Conservation (phyloP, 148 eudicot species). For the Persicaria maculosa region DNA sequence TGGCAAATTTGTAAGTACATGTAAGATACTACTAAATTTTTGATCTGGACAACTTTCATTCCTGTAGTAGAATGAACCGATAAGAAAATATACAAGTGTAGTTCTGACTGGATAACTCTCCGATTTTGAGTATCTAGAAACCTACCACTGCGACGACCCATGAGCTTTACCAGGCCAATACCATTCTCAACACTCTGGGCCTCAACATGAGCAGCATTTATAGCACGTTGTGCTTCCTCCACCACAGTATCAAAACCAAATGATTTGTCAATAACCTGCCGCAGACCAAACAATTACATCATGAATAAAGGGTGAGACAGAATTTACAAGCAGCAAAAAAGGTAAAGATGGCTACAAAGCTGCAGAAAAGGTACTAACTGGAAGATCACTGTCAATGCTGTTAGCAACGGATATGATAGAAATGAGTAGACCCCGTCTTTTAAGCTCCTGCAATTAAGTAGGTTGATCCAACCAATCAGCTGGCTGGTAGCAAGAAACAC, state of each 20-base stretch:
- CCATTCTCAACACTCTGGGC: conserved; percentile 13
- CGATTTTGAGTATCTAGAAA: neutral
- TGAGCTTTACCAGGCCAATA: conserved; percentile 14
- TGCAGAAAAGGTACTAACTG: conserved; percentile 32
- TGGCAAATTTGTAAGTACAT: no score
- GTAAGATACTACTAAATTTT: no score
- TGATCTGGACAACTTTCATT: neutral
- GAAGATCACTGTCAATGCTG: conserved; percentile 86
- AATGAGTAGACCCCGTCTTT: conserved; percentile 72
- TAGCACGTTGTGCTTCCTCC: conserved; percentile 82
- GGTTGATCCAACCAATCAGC: neutral
- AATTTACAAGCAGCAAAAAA: neutral
- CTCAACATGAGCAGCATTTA: conserved; percentile 17
- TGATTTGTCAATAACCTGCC: conserved; percentile 81
- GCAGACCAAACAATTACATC: neutral
- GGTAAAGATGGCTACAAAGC: neutral
- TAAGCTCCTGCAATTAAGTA: conserved; percentile 44
- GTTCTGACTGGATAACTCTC: neutral
- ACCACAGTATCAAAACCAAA: conserved; percentile 94
- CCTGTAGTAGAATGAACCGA: neutral
- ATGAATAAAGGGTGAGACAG: neutral
- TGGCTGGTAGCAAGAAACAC: conserved; percentile 1
- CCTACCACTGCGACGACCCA: conserved; percentile 13
- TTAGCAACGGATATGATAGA: conserved; percentile 72
- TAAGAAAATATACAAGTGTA: neutral